Evolutionary conservation across 2,329 filamentous ascomycete genomes (phyloP).

Genomic region (Xylariaceae sp.): DNA sequence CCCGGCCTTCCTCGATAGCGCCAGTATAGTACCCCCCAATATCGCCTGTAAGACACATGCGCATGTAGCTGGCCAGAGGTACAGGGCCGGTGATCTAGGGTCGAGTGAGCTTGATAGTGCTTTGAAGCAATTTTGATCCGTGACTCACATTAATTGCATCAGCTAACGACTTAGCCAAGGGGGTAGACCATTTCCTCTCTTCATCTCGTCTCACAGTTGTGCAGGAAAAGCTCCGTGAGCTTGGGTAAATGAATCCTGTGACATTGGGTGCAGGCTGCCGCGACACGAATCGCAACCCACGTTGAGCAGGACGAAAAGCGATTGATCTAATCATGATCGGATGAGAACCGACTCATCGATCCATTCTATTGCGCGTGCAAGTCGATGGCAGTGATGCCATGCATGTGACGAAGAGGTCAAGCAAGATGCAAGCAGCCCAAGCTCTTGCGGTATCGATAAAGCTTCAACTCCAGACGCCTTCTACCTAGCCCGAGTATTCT

Average conservation of each 20-base stretch:
- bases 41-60: slow-evolving; percentile 92
- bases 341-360: not conserved
- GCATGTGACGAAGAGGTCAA: not conserved
- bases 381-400: not conserved
- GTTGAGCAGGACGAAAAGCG: slow-evolving; percentile 15
- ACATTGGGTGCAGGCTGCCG: slow-evolving; percentile 11
- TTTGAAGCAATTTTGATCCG: not conserved
- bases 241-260: slow-evolving; percentile 11
- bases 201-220: slow-evolving; percentile 25
- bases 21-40: slow-evolving; percentile 91
- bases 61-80: slow-evolving; percentile 92
- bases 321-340: slow-evolving; percentile 21
- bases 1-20: slow-evolving; percentile 60
- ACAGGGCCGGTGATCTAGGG: slow-evolving; percentile 73
- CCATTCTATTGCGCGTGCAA: not conserved
- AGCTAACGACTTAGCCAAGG: slow-evolving; percentile 79
- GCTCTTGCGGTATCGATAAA: slow-evolving; percentile 10
- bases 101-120: slow-evolving; percentile 16
- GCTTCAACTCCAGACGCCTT: slow-evolving; percentile 11
- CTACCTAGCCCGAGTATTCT: slow-evolving; percentile 18
- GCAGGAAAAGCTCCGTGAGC: slow-evolving; percentile 22
- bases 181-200: slow-evolving; percentile 79
- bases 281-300: slow-evolving; percentile 18
- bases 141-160: slow-evolving; percentile 74
- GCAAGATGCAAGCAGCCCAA: slow-evolving; percentile 4